Evolutionary conservation across 73 alveolate species (phyloP).

Genomic region (Paramecium primaurelia): DNA sequence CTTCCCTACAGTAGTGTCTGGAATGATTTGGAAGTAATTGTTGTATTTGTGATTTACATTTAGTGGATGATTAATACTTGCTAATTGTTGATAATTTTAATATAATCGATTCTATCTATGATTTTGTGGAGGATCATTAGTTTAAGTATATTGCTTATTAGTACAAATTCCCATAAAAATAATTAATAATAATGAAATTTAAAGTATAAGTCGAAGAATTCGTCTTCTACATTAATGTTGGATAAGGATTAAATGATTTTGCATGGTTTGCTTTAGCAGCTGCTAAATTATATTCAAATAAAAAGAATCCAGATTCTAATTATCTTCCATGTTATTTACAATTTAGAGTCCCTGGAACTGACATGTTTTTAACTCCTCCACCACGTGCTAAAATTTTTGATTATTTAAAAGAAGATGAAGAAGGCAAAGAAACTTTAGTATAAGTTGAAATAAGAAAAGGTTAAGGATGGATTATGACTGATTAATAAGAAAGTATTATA

Average conservation of each 20-base stretch:
- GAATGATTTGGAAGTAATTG: neutral
- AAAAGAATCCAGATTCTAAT: conserved; percentile 55
- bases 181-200: conserved; percentile 47
- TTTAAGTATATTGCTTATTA: neutral
- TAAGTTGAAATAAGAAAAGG: conserved; percentile 14
- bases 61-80: neutral
- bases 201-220: conserved; percentile 55
- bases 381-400: conserved; percentile 26
- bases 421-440: neutral
- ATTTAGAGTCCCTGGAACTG: conserved; percentile 22
- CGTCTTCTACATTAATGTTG: conserved; percentile 47
- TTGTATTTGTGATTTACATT: conserved; percentile 44
- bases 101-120: neutral
- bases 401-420: neutral
- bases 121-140: neutral
- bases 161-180: conserved; percentile 7
- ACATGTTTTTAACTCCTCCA: neutral
- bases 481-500: conserved; percentile 4
- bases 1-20: neutral
- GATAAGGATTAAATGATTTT: conserved; percentile 57
- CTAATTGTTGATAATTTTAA: neutral
- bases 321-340: conserved; percentile 40
- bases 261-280: conserved; percentile 61
- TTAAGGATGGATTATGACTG: neutral
- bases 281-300: conserved; percentile 53